phyloP scores from a whole-genome alignment of 345 rosid species.

The Combretum micranthum region DNA sequence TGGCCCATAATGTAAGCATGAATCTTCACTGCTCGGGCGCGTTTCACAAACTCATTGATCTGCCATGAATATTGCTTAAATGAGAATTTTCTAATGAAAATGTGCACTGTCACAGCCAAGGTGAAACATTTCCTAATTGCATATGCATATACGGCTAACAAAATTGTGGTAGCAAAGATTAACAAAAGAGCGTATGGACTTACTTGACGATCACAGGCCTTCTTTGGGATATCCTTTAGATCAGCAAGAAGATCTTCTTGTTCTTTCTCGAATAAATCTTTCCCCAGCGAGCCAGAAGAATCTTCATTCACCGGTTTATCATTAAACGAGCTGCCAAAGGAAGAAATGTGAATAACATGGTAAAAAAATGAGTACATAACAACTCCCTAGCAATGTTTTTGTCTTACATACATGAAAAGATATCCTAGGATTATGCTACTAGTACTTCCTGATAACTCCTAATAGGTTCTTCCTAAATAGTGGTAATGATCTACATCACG shows the following conservation, averaged over 20 bases:
- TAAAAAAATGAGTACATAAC: no score
- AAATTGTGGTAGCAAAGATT: background rate
- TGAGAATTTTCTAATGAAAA: no score
- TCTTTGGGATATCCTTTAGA: constrained; percentile 88
- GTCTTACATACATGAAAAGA: no score
- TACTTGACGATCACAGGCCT: constrained; percentile 97
- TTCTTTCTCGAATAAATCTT: constrained; percentile 88
- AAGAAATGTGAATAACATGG: background rate
- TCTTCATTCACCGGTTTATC: constrained; percentile 82
- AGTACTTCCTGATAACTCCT: no score
- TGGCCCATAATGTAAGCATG: constrained; percentile 86
- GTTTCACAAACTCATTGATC: constrained; percentile 95
- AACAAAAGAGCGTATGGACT: constrained; percentile 23
- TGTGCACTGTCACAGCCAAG: no score
- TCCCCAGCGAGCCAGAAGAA: constrained; percentile 76
- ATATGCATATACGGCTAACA: no score
- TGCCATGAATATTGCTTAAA: constrained; percentile 7
- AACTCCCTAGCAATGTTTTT: no score
- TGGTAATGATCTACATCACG: no score
- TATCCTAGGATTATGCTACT: no score
- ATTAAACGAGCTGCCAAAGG: constrained; percentile 65
- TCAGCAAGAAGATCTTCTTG: constrained; percentile 88
- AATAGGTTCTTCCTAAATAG: no score
- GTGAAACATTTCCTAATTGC: no score
- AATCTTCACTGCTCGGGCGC: constrained; percentile 94